Conservation (phyloP, 192 early-diverging fungal species). For the Mortierella alpina region DNA sequence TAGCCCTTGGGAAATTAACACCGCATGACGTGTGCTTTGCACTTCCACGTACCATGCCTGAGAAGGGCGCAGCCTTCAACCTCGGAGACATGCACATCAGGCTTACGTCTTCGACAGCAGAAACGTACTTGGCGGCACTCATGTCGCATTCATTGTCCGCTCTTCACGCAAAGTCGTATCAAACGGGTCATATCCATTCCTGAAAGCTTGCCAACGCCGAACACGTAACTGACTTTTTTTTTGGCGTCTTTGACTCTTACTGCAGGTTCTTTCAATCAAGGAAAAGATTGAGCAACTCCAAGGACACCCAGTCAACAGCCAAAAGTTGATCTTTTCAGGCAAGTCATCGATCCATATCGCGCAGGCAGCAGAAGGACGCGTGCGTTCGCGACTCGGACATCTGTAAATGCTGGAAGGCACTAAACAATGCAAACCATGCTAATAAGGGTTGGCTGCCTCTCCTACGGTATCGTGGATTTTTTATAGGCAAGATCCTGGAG, state of each 20-base stretch:
- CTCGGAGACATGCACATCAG: too few species aligned
- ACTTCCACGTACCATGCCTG: too few species aligned
- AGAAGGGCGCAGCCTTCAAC: too few species aligned
- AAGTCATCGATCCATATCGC: not conserved
- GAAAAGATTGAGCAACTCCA: slow-evolving; percentile 78
- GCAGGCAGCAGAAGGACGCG: not conserved
- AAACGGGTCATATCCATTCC: too few species aligned
- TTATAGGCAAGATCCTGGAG: slow-evolving; percentile 86
- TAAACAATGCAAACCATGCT: not conserved
- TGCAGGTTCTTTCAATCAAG: slow-evolving; percentile 82
- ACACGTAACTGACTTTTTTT: not conserved
- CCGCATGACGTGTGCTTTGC: too few species aligned
- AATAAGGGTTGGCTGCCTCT: not conserved
- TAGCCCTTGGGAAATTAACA: too few species aligned
- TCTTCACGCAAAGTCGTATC: too few species aligned
- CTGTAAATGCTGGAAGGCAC: not conserved
- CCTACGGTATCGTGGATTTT: not conserved
- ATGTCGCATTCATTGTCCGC: too few species aligned
- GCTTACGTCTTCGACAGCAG: too few species aligned
- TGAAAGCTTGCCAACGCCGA: too few species aligned
- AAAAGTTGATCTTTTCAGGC: slow-evolving; percentile 93
- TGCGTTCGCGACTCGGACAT: not conserved
- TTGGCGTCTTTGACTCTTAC: not conserved
- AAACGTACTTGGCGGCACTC: too few species aligned
- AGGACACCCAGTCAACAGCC: slow-evolving; percentile 74